These are phyloP conservation scores for Rhodotorula glutinis DNA, from an alignment of 1,284 basidiomycete genomes.

Conservation along the genomic window DNA sequence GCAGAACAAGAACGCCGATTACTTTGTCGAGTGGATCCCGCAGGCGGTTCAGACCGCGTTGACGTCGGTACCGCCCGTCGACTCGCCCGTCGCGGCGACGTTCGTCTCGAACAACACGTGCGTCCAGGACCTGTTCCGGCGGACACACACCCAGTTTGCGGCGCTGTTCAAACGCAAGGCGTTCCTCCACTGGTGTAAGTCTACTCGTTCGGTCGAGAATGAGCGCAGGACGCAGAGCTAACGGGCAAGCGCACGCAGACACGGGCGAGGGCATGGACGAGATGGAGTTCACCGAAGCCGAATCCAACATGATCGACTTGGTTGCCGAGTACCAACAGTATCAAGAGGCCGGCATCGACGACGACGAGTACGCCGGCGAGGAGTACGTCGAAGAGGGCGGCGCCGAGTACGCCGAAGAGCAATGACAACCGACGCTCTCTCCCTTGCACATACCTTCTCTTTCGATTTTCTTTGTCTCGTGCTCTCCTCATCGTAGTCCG, in stretches of 20 bases:
- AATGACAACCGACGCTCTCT: not conserved
- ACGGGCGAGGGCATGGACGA: conserved; percentile 80
- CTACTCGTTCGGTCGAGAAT: not conserved
- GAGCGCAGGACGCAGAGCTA: no score
- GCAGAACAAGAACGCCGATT: conserved; percentile 72
- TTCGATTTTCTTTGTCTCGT: not conserved
- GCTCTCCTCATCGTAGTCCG: no score
- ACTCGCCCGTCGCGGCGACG: conserved; percentile 62
- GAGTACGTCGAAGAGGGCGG: conserved; percentile 11
- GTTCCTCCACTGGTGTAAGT: conserved; percentile 74
- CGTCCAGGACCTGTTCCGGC: conserved; percentile 78
- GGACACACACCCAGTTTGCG: conserved; percentile 71
- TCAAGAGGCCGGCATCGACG: conserved; percentile 19
- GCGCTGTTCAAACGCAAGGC: conserved; percentile 78
- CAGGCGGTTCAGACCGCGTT: conserved; percentile 50
- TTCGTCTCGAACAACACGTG: conserved; percentile 71
- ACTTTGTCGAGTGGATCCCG: conserved; percentile 69
- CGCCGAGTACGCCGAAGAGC: conserved; percentile 15
- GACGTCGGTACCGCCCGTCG: conserved; percentile 71
- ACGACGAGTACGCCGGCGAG: conserved; percentile 24
- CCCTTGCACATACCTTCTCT: not conserved
- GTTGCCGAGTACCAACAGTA: conserved; percentile 42
- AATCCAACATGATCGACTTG: conserved; percentile 34
- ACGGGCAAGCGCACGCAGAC: conserved; percentile 47
- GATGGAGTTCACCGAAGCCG: conserved; percentile 84